A percentile compares a stretch with the other conserved stretches of the same genome.
phyloP scores from a whole-genome alignment of 805 yeast species.

The Ogataea neopini region DNA sequence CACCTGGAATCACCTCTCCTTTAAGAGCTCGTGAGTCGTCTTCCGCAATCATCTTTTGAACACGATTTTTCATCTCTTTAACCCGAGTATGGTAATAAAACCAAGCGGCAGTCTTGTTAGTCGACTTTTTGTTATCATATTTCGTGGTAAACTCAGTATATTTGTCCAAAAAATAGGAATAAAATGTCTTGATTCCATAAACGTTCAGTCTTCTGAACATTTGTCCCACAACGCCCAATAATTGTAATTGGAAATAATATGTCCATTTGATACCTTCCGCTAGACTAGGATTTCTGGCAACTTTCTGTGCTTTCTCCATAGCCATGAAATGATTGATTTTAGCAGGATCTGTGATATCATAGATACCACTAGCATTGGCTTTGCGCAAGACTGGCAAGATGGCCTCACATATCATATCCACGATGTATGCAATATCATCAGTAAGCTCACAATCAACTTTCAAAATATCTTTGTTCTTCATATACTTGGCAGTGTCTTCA shows the following conservation, averaged over 20 bases:
- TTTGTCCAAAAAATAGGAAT: constrained; percentile 62
- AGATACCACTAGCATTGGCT: constrained; percentile 64
- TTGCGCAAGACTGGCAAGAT: constrained; percentile 62
- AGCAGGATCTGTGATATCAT: constrained; percentile 65
- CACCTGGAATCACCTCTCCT: constrained; percentile 29
- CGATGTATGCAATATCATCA: constrained; percentile 54
- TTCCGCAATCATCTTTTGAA: constrained; percentile 43
- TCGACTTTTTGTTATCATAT: constrained; percentile 55
- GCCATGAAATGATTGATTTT: constrained; percentile 70
- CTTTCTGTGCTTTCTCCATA: constrained; percentile 63
- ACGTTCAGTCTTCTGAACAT: constrained; percentile 66
- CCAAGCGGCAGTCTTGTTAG: constrained; percentile 59
- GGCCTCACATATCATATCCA: constrained; percentile 60
- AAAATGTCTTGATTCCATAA: constrained; percentile 82
- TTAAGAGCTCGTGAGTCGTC: constrained; percentile 27
- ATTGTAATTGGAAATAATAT: constrained; percentile 57
- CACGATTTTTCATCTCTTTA: constrained; percentile 41
- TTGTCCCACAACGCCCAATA: constrained; percentile 72
- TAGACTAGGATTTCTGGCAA: constrained; percentile 52
- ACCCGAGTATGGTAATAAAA: constrained; percentile 59
- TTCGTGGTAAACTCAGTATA: constrained; percentile 59
- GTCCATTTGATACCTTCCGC: constrained; percentile 78
- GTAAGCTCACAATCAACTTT: constrained; percentile 56
- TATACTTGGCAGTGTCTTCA: constrained; percentile 74
- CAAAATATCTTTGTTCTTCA: constrained; percentile 65